Base-by-base conservation (phyloP, 345 rosid genomes). In the Erysimum cheiranthoides region DNA sequence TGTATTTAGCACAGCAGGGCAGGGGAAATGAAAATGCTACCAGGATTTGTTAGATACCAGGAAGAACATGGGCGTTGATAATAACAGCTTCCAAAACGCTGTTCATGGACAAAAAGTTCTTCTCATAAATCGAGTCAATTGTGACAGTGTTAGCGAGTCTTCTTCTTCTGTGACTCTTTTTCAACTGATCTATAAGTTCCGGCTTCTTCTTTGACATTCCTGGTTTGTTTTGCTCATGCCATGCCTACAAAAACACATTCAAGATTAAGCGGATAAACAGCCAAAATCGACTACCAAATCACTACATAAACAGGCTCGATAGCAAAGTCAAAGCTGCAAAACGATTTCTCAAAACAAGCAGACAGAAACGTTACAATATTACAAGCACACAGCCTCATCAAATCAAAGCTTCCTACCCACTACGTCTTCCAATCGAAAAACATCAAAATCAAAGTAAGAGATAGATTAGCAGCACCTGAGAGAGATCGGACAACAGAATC, bases 71-170 rank as follows among this genome's bases (percentile, higher is more conserved):
- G 27, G 85, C 91, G 5, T 85, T 86, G 51, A 95, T 81, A 2
- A 90, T 51, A 46, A 92, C 91, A 73, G 88, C 93, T 83, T 95
- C 99, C 82, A 95, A 79, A 70, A 88, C 86, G 38, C 93, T 89
- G 52, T 65, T 85, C 71, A 85, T 73, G 4, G 93, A 89, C 71
- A 95, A 45, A 69, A 92, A 95, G 21, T 88, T 90, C 86, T 95
- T 92, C 85, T 95, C 95, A 28, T 84, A 84, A 31, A 93, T 83
- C 11, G 93, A 89, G 71, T 90, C 99, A 4, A 95, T 82, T 0
- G 94, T 86, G 54, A 93, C 90, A 0, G 93, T 88, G 53, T 84
- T 92, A 8, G 86, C 87, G 39, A 89, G 91, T 75, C 86, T 93
- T 43, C 77, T 57, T 78, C 99, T 88, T 76, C 80, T 77, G 64